phyloP scores from a whole-genome alignment of 345 rosid genomes.

The Sonneratia alba region DNA sequence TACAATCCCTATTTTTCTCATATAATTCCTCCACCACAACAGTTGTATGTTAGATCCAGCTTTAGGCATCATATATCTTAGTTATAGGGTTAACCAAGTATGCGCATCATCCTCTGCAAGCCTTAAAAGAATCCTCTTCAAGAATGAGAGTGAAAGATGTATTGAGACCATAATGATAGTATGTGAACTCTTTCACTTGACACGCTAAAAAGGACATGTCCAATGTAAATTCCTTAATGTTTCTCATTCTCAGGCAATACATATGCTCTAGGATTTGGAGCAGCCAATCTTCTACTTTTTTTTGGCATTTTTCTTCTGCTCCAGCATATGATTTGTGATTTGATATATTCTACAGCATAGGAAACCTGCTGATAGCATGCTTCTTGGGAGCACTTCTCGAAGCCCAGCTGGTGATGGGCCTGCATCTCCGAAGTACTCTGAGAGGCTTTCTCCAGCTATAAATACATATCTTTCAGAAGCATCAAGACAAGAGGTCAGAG shows the following conservation, averaged over 20 bases:
- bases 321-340: background rate
- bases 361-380: constrained; percentile 84
- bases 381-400: constrained; percentile 79
- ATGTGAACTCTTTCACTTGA: background rate
- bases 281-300: background rate
- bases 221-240: background rate
- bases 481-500: constrained; percentile 94
- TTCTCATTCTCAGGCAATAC: background rate
- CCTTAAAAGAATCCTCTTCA: background rate
- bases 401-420: constrained; percentile 76
- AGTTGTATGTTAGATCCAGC: too few species aligned
- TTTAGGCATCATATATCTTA: too few species aligned
- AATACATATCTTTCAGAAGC: constrained; percentile 93
- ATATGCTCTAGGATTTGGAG: background rate
- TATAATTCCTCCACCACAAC: background rate
- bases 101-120: background rate
- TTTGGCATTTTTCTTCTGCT: background rate
- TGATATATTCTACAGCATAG: constrained; percentile 57
- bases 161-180: background rate
- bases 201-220: background rate
- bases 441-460: constrained; percentile 94
- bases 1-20: background rate
- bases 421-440: constrained; percentile 93
- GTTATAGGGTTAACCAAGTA: background rate
- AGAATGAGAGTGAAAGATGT: background rate